Percentiles rank a stretch among this genome's conserved stretches.
Conservation (phyloP, 2,329 filamentous ascomycete species). For the Sarocladiaceae sp. region DNA sequence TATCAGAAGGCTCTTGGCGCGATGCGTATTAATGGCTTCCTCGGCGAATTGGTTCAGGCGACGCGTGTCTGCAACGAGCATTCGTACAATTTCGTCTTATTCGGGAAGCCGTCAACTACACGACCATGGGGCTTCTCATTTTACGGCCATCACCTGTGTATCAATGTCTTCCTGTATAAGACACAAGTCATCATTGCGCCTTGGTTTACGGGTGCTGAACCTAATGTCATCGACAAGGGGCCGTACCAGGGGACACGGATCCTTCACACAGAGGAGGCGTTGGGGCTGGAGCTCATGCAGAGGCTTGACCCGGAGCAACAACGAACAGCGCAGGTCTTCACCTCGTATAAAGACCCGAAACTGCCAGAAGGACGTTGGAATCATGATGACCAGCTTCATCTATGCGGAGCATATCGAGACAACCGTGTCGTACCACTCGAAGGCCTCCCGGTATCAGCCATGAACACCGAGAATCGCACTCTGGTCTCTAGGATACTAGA, state of each 20-base stretch:
- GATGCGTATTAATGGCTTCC: slow-evolving; percentile 72
- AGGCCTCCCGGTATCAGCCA: slow-evolving; percentile 52
- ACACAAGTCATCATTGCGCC: slow-evolving; percentile 66
- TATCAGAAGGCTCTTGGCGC: slow-evolving; percentile 66
- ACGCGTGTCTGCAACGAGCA: slow-evolving; percentile 66
- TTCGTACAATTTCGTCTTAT: slow-evolving; percentile 73
- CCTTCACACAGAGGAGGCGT: slow-evolving; percentile 56
- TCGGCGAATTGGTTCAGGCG: slow-evolving; percentile 62
- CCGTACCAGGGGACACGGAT: slow-evolving; percentile 61
- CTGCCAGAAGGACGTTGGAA: slow-evolving; percentile 74
- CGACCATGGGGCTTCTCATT: slow-evolving; percentile 68
- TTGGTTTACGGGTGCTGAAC: slow-evolving; percentile 77
- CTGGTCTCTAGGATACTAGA: slow-evolving; percentile 55
- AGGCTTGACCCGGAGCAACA: slow-evolving; percentile 44
- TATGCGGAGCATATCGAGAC: slow-evolving; percentile 75
- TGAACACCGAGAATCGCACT: slow-evolving; percentile 44
- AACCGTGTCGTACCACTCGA: slow-evolving; percentile 74
- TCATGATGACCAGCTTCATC: slow-evolving; percentile 72
- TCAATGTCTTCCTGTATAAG: slow-evolving; percentile 64
- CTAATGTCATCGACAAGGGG: slow-evolving; percentile 67
- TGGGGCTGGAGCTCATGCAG: slow-evolving; percentile 69
- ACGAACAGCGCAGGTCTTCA: slow-evolving; percentile 50
- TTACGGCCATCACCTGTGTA: slow-evolving; percentile 75
- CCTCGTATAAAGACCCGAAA: slow-evolving; percentile 54
- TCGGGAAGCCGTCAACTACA: slow-evolving; percentile 55